These are phyloP conservation scores for Cryptococcus sp. DNA, from an alignment of 1,284 basidiomycete genomes.

Conservation along the genomic window DNA sequence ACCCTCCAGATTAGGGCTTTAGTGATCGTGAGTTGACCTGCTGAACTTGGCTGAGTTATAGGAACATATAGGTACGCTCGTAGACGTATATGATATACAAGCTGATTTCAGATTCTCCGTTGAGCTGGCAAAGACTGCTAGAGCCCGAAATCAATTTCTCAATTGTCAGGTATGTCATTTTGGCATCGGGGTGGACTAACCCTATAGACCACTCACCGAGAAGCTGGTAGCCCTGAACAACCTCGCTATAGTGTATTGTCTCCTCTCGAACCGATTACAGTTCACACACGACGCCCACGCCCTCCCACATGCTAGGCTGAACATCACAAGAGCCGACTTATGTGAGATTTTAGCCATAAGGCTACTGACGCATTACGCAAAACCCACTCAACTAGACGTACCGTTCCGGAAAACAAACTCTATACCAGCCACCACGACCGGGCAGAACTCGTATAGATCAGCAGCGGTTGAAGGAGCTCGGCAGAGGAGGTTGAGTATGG, in stretches of 20 bases:
- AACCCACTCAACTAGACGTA: constrained; percentile 1
- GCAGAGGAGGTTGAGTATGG: constrained; percentile 13
- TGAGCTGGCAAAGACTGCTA: constrained; percentile 1
- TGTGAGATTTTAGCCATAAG: constrained; percentile 3
- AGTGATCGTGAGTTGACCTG: constrained; percentile 4
- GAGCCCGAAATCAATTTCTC: constrained; percentile 5
- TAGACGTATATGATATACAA: background rate
- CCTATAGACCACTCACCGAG: background rate
- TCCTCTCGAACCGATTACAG: constrained; percentile 2
- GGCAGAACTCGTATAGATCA: background rate
- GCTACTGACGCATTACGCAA: constrained; percentile 3
- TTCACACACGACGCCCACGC: background rate
- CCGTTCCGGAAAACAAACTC: background rate
- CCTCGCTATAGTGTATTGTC: constrained; percentile 2
- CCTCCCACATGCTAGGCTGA: constrained; percentile 3
- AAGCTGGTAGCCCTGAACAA: constrained; percentile 2
- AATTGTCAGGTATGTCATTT: constrained; percentile 1
- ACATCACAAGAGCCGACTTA: constrained; percentile 1
- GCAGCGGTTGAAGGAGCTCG: constrained; percentile 6
- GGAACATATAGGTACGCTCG: constrained; percentile 1
- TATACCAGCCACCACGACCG: background rate
- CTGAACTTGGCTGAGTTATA: background rate
- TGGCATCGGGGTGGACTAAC: background rate
- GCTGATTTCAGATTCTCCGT: background rate
- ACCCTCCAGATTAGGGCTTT: constrained; percentile 5